Evolutionary conservation across 768 basidiomycete species (phyloP).

Genomic region (Kwoniella botswanensis): DNA sequence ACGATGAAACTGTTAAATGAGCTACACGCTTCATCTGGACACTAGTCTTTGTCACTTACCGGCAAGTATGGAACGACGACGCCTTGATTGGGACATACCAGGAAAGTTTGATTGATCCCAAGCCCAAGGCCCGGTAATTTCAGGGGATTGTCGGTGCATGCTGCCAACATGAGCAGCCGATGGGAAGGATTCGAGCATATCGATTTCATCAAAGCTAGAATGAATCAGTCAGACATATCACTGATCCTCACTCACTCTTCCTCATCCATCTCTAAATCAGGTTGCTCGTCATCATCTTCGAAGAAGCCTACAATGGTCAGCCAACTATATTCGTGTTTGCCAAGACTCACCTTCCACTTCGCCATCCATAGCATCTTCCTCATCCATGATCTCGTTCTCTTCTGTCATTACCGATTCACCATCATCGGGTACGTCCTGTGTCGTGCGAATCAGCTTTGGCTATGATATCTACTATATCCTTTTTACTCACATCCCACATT

Average conservation of each 20-base stretch:
- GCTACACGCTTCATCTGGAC: not conserved
- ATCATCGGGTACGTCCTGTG: slow-evolving; percentile 22
- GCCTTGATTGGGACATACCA: not conserved
- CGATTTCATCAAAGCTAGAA: slow-evolving; percentile 36
- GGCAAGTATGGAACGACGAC: slow-evolving; percentile 18
- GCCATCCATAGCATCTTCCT: slow-evolving; percentile 21
- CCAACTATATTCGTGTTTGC: not conserved
- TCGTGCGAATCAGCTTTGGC: not conserved
- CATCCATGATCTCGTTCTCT: slow-evolving; percentile 39
- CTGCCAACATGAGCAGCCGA: slow-evolving; percentile 5
- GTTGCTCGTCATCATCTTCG: slow-evolving; percentile 51
- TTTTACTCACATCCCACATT: slow-evolving; percentile 10
- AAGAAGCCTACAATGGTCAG: slow-evolving; percentile 23
- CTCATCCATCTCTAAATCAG: slow-evolving; percentile 50
- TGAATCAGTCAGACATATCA: slow-evolving; percentile 57
- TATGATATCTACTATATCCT: not conserved
- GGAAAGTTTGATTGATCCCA: slow-evolving; percentile 29
- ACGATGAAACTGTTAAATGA: not conserved
- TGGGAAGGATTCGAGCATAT: slow-evolving; percentile 28
- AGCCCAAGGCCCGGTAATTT: slow-evolving; percentile 32
- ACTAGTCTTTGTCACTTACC: slow-evolving; percentile 11
- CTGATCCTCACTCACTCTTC: slow-evolving; percentile 57
- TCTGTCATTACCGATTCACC: slow-evolving; percentile 26
- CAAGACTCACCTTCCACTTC: slow-evolving; percentile 15
- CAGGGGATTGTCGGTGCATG: slow-evolving; percentile 15